These are phyloP conservation scores for Solanum lignicaule DNA, from an alignment of 257 asterid species.

Conservation along the genomic window DNA sequence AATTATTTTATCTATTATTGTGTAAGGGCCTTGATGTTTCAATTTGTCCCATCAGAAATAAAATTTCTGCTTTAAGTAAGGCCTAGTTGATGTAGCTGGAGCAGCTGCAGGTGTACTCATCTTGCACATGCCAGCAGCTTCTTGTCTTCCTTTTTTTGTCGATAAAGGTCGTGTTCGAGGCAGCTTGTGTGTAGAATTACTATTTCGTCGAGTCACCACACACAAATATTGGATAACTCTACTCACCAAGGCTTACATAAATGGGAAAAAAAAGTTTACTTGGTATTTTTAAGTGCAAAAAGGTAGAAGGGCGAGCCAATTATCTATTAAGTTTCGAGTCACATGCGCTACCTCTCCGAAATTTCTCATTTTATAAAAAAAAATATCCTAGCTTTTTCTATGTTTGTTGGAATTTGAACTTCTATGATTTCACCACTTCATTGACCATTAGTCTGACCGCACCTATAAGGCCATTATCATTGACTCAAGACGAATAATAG, in stretches of 20 bases:
- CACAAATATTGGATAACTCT: background rate
- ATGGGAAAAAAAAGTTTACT: background rate
- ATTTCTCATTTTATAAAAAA: background rate
- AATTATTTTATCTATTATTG: background rate
- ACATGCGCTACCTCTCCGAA: background rate
- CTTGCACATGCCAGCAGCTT: background rate
- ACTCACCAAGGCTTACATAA: background rate
- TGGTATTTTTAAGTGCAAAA: background rate
- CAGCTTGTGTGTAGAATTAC: background rate
- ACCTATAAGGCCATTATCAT: background rate
- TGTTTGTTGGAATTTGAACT: background rate
- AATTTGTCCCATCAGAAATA: background rate
- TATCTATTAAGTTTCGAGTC: background rate
- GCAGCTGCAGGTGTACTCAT: background rate
- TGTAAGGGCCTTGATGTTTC: background rate
- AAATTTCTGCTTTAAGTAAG: background rate
- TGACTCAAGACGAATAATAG: background rate
- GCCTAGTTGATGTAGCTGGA: background rate
- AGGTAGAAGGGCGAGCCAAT: background rate
- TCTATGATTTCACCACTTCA: background rate
- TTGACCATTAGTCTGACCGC: background rate
- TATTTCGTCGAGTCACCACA: background rate
- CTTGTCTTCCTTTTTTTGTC: background rate
- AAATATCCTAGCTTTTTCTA: background rate
- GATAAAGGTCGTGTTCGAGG: background rate